These are phyloP conservation scores for Actinomortierella ambigua DNA, from an alignment of 371 early-diverging fungal species.

Conservation along the genomic window DNA sequence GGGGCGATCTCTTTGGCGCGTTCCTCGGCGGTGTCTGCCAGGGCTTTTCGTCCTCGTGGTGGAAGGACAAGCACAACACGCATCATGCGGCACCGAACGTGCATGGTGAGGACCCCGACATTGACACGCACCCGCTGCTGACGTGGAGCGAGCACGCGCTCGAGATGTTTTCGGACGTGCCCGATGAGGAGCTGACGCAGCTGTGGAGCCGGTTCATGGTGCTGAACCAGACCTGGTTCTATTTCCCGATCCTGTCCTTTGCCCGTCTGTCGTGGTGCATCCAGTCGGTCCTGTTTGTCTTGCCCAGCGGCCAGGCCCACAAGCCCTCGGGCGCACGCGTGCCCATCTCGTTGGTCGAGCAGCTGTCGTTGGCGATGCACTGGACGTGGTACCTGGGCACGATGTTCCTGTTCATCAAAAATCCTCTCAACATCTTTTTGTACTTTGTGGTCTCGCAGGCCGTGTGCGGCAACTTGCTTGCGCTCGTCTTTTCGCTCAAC, in stretches of 20 bases:
- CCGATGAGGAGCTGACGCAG: slow-evolving; percentile 59
- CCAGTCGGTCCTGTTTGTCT: slow-evolving; percentile 67
- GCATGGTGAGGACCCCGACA: slow-evolving; percentile 86
- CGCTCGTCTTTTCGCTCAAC: slow-evolving; percentile 84
- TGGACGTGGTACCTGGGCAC: slow-evolving; percentile 71
- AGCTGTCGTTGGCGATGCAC: slow-evolving; percentile 64
- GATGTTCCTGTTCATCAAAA: slow-evolving; percentile 59
- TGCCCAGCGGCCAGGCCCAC: slow-evolving; percentile 59
- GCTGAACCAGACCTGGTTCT: slow-evolving; percentile 78
- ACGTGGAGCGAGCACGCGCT: slow-evolving; percentile 87
- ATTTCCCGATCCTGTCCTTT: slow-evolving; percentile 80
- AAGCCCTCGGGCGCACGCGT: slow-evolving; percentile 54
- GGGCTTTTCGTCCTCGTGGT: slow-evolving; percentile 80
- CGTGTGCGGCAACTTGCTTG: slow-evolving; percentile 78
- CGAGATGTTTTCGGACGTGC: slow-evolving; percentile 70
- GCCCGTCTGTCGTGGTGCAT: slow-evolving; percentile 82
- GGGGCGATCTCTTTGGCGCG: slow-evolving; percentile 70
- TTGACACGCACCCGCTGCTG: slow-evolving; percentile 84
- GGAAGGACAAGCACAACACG: slow-evolving; percentile 93
- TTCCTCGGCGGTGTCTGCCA: slow-evolving; percentile 82
- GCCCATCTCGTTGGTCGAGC: slow-evolving; percentile 57
- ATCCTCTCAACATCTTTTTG: slow-evolving; percentile 58
- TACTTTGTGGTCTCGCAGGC: slow-evolving; percentile 76
- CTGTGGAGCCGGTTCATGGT: slow-evolving; percentile 72
- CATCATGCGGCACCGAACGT: slow-evolving; percentile 89